Conservation (phyloP, 2,329 filamentous ascomycete species). For the Ampelomyces quisqualis region DNA sequence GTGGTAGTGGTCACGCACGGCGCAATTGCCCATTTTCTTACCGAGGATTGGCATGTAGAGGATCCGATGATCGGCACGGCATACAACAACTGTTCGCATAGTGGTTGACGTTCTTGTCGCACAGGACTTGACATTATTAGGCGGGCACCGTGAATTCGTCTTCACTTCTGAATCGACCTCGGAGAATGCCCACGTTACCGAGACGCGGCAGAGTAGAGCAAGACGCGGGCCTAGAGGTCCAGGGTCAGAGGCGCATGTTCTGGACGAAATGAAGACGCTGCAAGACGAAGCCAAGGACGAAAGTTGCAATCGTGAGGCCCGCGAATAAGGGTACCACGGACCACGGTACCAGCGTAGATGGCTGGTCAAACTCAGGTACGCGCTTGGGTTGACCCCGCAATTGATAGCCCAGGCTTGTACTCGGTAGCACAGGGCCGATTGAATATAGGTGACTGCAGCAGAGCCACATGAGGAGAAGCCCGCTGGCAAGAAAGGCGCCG, state of each 20-base stretch:
- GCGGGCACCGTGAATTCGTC: constrained; percentile 36
- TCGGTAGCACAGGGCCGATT: not conserved
- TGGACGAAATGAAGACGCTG: constrained; percentile 29
- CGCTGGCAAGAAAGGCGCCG: too few relatives aligned
- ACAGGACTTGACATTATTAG: constrained; percentile 4
- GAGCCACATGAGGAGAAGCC: too few relatives aligned
- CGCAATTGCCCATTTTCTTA: constrained; percentile 80
- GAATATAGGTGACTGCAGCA: too few relatives aligned
- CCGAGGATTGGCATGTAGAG: constrained; percentile 66
- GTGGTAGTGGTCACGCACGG: constrained; percentile 80
- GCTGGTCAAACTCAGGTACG: constrained; percentile 1
- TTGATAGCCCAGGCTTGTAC: not conserved
- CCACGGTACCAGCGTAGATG: not conserved
- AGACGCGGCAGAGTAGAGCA: constrained; percentile 25
- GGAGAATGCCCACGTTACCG: constrained; percentile 31
- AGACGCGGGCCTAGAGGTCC: constrained; percentile 17
- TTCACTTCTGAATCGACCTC: constrained; percentile 29
- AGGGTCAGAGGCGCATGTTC: constrained; percentile 32
- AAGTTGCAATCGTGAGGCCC: not conserved
- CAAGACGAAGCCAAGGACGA: constrained; percentile 4
- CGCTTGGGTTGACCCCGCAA: not conserved
- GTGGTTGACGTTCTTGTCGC: not conserved
- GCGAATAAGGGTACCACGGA: not conserved
- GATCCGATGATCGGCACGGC: constrained; percentile 35
- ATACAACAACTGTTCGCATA: constrained; percentile 32